Conservation (phyloP, 2,329 filamentous ascomycete species). For the Helicocarpus griseus region DNA sequence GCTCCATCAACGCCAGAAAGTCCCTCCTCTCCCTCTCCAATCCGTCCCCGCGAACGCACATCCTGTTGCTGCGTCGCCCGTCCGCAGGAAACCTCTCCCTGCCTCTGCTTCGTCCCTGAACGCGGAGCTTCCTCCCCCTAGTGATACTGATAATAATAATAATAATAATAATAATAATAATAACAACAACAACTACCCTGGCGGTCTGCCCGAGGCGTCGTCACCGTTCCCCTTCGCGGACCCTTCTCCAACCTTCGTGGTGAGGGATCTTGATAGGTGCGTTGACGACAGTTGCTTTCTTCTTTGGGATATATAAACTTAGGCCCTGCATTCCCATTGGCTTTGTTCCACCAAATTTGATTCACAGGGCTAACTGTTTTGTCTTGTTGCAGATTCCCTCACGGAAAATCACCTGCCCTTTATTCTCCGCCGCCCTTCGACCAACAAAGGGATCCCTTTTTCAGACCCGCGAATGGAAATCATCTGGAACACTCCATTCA, state of each 20-base stretch:
- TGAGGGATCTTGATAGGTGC: constrained; percentile 33
- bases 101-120: constrained; percentile 38
- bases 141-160: constrained; percentile 10
- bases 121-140: not conserved
- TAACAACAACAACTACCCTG: constrained; percentile 7
- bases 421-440: not conserved
- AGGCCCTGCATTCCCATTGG: constrained; percentile 3
- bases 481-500: constrained; percentile 20
- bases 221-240: constrained; percentile 20
- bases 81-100: constrained; percentile 48
- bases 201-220: constrained; percentile 5
- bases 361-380: constrained; percentile 16
- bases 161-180: constrained; percentile 14
- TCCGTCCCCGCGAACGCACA: not conserved
- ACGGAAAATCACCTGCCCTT: constrained; percentile 22
- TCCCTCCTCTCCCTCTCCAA: not conserved
- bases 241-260: constrained; percentile 21
- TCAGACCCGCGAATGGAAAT: constrained; percentile 29
- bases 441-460: constrained; percentile 17
- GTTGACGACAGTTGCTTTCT: constrained; percentile 10
- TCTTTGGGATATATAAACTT: constrained; percentile 3
- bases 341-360: constrained; percentile 7
- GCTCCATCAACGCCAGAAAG: constrained; percentile 1
- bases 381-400: constrained; percentile 29
- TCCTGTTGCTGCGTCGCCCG: constrained; percentile 15